Percentiles rank a stretch among this genome's conserved stretches.
These are phyloP conservation scores for Basidiobolus heterosporus DNA, from an alignment of 371 early-diverging fungal genomes.

Conservation along the genomic window DNA sequence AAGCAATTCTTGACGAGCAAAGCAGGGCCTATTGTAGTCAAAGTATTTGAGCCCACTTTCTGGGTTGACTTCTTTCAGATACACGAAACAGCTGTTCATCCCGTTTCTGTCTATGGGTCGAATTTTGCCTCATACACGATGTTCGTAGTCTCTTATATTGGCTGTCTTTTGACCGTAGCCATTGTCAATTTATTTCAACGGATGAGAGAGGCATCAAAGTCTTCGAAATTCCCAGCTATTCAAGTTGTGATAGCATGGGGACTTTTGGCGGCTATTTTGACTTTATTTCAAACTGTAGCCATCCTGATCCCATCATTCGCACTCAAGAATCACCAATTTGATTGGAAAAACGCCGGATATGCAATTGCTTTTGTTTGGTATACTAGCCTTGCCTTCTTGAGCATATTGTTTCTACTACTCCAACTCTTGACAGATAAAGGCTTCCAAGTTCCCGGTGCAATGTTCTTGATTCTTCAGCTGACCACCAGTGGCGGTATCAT, in stretches of 20 bases:
- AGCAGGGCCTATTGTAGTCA: no score
- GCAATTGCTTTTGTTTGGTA: slow-evolving; percentile 16
- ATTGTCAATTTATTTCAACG: slow-evolving; percentile 4
- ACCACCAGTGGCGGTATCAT: slow-evolving; percentile 15
- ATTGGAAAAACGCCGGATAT: slow-evolving; percentile 10
- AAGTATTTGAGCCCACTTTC: slow-evolving; percentile 8
- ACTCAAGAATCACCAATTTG: slow-evolving; percentile 5
- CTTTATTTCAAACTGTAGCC: no score
- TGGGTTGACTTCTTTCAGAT: slow-evolving; percentile 12
- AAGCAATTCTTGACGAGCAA: no score
- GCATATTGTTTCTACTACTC: slow-evolving; percentile 10
- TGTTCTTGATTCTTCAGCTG: slow-evolving; percentile 16
- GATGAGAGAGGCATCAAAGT: no score
- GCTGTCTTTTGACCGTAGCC: slow-evolving; percentile 12
- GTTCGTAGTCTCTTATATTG: slow-evolving; percentile 15
- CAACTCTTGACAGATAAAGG: slow-evolving; percentile 14
- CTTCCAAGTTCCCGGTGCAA: slow-evolving; percentile 13
- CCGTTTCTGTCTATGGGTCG: slow-evolving; percentile 14
- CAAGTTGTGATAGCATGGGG: no score
- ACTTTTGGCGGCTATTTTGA: no score
- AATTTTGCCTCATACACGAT: slow-evolving; percentile 14
- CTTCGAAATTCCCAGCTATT: no score
- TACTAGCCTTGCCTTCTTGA: slow-evolving; percentile 11
- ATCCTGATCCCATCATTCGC: no score
- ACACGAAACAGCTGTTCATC: slow-evolving; percentile 11